phyloP scores from a whole-genome alignment of 2,329 filamentous ascomycete species.

The Meredithiella fracta region DNA sequence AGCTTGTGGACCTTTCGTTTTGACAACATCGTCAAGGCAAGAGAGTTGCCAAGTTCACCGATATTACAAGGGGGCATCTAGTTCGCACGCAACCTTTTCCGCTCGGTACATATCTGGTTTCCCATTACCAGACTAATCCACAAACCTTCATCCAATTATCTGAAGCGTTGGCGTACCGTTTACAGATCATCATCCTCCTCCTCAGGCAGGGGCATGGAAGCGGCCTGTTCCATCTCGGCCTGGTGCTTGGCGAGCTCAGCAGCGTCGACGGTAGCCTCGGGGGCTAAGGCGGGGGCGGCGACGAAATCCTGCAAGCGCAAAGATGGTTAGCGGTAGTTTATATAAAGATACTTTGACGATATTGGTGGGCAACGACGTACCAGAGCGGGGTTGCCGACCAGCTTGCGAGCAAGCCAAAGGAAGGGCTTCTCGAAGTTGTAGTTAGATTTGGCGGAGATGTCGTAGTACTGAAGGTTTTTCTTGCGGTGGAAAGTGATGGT shows the following conservation, averaged over 20 bases:
- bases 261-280: conserved; percentile 79
- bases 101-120: conserved; percentile 14
- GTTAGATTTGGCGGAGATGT: conserved; percentile 98
- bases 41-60: conserved; percentile 12
- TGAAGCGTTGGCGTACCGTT: conserved; percentile 20
- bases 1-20: neutral
- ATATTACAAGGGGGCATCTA: conserved; percentile 12
- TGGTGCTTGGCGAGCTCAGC: conserved; percentile 65
- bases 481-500: conserved; percentile 99
- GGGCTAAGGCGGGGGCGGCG: conserved; percentile 82
- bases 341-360: neutral
- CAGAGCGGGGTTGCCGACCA: conserved; percentile 79
- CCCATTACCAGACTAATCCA: conserved; percentile 13
- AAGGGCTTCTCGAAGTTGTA: conserved; percentile 99
- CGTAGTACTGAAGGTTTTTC: conserved; percentile 99
- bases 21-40: neutral
- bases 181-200: conserved; percentile 63
- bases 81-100: conserved; percentile 8
- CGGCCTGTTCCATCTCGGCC: conserved; percentile 74
- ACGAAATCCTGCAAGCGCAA: conserved; percentile 68
- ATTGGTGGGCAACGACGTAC: conserved; percentile 33
- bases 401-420: conserved; percentile 97
- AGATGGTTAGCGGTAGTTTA: neutral
- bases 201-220: conserved; percentile 72
- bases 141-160: conserved; percentile 12